A percentile compares a stretch with the other conserved stretches of the same genome.
Evolutionary conservation across 192 early-diverging fungal genomes (phyloP).

Genomic region (Coemansia sp.): DNA sequence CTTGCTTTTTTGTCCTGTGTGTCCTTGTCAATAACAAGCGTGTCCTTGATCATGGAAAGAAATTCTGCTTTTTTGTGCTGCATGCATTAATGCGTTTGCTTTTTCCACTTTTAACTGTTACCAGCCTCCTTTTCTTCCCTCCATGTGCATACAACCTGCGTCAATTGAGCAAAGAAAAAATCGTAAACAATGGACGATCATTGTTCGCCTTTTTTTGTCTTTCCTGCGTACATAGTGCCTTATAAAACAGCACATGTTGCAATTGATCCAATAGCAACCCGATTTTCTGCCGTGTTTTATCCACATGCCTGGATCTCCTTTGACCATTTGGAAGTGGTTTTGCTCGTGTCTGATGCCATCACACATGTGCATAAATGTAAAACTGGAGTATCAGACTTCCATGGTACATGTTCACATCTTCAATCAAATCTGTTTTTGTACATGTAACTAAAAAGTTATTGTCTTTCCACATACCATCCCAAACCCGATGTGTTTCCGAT

Average conservation of each 20-base stretch:
- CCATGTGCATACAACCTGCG: neutral
- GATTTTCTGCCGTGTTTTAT: neutral
- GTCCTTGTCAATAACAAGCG: neutral
- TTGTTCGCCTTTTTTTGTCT: neutral
- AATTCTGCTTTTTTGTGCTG: conserved; percentile 3
- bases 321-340: neutral
- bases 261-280: conserved; percentile 1
- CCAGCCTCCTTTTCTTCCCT: conserved; percentile 1
- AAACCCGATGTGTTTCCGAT: neutral
- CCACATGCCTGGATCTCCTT: neutral
- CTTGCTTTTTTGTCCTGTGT: neutral
- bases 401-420: conserved; percentile 3
- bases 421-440: neutral
- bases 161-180: conserved; percentile 3
- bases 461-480: neutral
- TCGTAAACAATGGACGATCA: conserved; percentile 7
- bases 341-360: neutral
- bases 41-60: neutral
- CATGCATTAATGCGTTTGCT: conserved; percentile 8
- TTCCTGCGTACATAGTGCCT: neutral
- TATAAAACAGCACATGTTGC: neutral
- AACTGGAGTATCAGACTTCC: neutral
- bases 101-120: neutral
- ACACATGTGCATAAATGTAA: neutral
- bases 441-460: neutral